Base-by-base conservation (phyloP, 2,329 filamentous ascomycete genomes). In the Xylariaceae sp. region DNA sequence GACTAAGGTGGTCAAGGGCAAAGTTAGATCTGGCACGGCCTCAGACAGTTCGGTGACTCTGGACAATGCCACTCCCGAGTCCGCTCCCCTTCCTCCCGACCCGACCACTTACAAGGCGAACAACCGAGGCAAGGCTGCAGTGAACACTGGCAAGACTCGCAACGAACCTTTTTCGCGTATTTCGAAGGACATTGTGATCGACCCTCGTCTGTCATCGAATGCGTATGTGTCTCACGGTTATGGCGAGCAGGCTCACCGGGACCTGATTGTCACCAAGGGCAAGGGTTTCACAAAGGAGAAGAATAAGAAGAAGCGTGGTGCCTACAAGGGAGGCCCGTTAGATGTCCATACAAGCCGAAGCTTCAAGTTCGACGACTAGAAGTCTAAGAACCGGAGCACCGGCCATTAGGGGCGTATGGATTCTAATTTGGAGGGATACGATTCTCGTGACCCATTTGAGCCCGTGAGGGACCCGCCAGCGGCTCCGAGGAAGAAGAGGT, bases 231-330 rank as follows among this genome's bases (percentile, higher is more conserved):
- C 86, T 18, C 91, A 97, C 73, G 87, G 89, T 64, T 99, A 97
- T 76, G 93, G 92, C 23, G 88, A 94, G 68, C 86, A 86, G 67
- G 95, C 95, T 7, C 90, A 92, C 71, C 84, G 91, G 66, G 92
- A 97, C 72, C 78, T 99, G 64, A 90, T 92, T 53, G 84, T 96
- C 45, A 97, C 93, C 37, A 90, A 88, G 73, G 94, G 94, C 69
- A 97, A 97, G 78, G 92, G 91, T 3, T 99, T 99, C 77, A 97
- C 93, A 61, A 99, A 99, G 81, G 94, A 97, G 80, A 99, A 99
- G 86, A 99, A 99, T 78, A 99, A 99, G 82, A 94, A 92, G 83
- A 92, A 92, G 82, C 82, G 86, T 68, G 94, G 94, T 54, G 90
- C 88, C 66, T 99, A 96, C 81, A 86, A 89, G 52, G 94, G 94